Evolutionary conservation across 1,284 basidiomycete genomes (phyloP).

Genomic region (Ustilago xerochloae): DNA sequence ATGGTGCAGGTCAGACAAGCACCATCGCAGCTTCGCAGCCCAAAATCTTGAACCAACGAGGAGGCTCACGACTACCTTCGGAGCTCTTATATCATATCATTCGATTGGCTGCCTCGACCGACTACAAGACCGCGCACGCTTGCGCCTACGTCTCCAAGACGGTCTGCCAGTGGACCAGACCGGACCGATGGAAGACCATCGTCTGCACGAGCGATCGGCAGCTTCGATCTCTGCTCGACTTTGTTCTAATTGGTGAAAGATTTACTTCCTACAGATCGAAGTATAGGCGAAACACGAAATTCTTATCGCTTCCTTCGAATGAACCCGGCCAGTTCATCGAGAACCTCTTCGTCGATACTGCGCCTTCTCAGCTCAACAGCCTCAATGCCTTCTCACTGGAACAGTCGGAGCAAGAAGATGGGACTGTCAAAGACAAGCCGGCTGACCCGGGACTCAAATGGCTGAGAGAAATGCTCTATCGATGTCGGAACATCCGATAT

Average conservation of each 20-base stretch:
- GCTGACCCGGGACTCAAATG: no score
- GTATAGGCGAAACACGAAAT: not conserved
- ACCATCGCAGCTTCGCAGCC: not conserved
- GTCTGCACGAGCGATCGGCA: conserved; percentile 7
- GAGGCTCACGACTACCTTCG: no score
- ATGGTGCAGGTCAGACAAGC: not conserved
- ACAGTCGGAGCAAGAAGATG: no score
- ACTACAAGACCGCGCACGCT: conserved; percentile 31
- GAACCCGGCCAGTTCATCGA: conserved; percentile 24
- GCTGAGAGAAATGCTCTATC: not conserved
- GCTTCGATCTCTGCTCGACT: conserved; percentile 6
- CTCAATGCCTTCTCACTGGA: no score
- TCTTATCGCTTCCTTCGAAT: conserved; percentile 13
- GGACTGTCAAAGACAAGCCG: no score
- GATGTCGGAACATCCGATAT: conserved; percentile 26
- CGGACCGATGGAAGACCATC: conserved; percentile 49
- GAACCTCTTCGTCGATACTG: conserved; percentile 46
- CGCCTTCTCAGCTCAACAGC: not conserved
- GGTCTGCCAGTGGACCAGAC: conserved; percentile 41
- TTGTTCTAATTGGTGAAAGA: not conserved
- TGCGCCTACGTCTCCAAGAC: conserved; percentile 51
- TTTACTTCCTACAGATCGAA: not conserved
- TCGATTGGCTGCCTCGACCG: conserved; percentile 34
- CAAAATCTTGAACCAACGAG: no score
- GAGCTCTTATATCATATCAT: conserved; percentile 44